Conservation (phyloP, 2,329 filamentous ascomycete genomes). For the Cadophora gregata region DNA sequence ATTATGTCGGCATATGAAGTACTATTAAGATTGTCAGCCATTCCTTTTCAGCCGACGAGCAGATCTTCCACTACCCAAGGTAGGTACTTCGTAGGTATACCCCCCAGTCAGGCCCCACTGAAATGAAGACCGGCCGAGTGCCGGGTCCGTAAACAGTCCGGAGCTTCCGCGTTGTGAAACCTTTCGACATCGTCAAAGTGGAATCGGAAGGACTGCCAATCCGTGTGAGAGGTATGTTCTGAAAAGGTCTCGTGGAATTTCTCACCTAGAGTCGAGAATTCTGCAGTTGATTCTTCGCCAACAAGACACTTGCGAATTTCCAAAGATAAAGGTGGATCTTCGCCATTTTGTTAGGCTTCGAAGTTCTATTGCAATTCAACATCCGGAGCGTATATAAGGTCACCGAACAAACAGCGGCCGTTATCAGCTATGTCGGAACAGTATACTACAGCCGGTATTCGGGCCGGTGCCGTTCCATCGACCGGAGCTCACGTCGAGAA, state of each 20-base stretch:
- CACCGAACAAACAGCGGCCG: background rate
- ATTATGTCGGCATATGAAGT: no score
- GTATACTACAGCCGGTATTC: background rate
- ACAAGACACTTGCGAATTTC: background rate
- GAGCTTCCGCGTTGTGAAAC: background rate
- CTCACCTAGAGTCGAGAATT: background rate
- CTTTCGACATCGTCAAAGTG: background rate
- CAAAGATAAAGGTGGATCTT: background rate
- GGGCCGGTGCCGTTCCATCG: background rate
- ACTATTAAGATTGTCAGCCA: no score
- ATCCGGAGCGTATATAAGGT: background rate
- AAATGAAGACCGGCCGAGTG: background rate
- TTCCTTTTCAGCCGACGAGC: background rate
- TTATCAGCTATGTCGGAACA: background rate
- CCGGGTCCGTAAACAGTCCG: background rate
- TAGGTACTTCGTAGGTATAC: background rate
- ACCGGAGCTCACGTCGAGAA: background rate
- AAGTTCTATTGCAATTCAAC: background rate
- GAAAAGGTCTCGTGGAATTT: background rate
- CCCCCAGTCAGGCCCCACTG: background rate
- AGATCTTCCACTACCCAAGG: no score
- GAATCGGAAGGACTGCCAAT: background rate
- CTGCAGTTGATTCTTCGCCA: background rate
- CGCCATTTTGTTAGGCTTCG: background rate
- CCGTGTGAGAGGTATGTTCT: background rate